Conservation (phyloP, 345 rosid genomes). For the Eucalyptus virginea region DNA sequence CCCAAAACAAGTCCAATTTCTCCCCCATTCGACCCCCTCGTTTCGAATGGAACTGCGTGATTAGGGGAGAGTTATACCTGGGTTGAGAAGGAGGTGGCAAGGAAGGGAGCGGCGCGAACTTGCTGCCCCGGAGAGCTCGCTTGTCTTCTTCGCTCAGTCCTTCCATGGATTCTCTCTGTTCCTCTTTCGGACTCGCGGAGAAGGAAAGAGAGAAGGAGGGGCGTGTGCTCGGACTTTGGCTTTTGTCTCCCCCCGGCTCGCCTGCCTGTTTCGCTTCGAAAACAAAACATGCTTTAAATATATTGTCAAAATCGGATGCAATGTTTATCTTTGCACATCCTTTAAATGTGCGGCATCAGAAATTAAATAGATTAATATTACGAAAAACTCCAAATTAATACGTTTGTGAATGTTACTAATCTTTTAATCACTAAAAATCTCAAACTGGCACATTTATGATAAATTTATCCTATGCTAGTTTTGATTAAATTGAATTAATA, state of each 20-base stretch:
- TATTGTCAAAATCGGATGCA: accelerated
- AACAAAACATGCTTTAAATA: neutral
- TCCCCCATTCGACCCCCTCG: neutral
- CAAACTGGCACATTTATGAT: accelerated
- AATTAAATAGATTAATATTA: neutral
- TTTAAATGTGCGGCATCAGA: neutral
- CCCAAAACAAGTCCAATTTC: neutral
- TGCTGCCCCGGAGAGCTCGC: conserved; percentile 91
- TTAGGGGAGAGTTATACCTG: conserved; percentile 10
- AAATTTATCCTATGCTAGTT: accelerated
- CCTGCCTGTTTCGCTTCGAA: neutral
- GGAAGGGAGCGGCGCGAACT: conserved; percentile 85
- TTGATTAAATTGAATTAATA: neutral
- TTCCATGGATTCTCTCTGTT: conserved; percentile 2
- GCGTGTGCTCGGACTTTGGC: neutral
- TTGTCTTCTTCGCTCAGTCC: conserved; percentile 78
- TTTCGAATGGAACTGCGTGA: neutral
- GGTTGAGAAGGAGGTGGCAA: conserved; percentile 28
- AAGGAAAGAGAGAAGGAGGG: neutral
- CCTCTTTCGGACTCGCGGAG: neutral
- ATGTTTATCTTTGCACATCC: neutral
- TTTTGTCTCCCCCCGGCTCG: neutral
- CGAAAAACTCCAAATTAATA: accelerated
- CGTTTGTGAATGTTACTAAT: accelerated
- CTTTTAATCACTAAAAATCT: accelerated